Evolutionary conservation across 345 rosid species (phyloP), one percentile per base, ranked within the genome.

Genomic region (Aquilaria yunnanensis): DNA sequence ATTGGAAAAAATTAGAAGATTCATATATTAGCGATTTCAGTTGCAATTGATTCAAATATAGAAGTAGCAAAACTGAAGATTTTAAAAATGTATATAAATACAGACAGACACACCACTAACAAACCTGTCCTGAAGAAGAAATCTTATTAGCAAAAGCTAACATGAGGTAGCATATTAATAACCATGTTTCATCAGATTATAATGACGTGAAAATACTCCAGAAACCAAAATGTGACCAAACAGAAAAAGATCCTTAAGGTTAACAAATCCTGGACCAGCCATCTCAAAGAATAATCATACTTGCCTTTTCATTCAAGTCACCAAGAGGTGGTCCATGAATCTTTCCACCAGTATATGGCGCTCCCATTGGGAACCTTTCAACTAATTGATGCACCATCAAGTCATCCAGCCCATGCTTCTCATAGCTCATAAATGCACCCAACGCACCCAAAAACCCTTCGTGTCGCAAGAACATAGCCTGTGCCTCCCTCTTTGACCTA

Each of bases 311-410:
- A 71, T 94, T 90, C 64, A 94, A 78, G 82, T 94, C 88, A 54
- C 93, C 96, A 9, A 90, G 95, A 2, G 99, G 93, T 3, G 99
- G 99, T 32, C 99, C 99, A 54, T 94, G 99, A 78, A 94, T 84
- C 67, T 81, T 82, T 79, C 99, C 99, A 69, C 97, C 99, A 14
- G 85, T 90, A 66, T 90, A 94, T 47, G 99, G 96, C 67, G 99
- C 99, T 78, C 97, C 99, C 97, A 94, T 90, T 37, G 99, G 99
- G 69, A 94, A 94, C 82, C 99, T 87, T 82, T 94, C 99, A 74
- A 94, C 99, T 74, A 94, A 80, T 56, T 95, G 99, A 85, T 95
- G 97, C 34, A 87, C 96, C 96, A 83, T 85, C 76, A 95, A 79
- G 79, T 95, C 96, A 84, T 95, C 99, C 59, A 95, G 84, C 48